These are phyloP conservation scores for Diplodia sapinea DNA, from an alignment of 2,329 filamentous ascomycete species.

Conservation along the genomic window DNA sequence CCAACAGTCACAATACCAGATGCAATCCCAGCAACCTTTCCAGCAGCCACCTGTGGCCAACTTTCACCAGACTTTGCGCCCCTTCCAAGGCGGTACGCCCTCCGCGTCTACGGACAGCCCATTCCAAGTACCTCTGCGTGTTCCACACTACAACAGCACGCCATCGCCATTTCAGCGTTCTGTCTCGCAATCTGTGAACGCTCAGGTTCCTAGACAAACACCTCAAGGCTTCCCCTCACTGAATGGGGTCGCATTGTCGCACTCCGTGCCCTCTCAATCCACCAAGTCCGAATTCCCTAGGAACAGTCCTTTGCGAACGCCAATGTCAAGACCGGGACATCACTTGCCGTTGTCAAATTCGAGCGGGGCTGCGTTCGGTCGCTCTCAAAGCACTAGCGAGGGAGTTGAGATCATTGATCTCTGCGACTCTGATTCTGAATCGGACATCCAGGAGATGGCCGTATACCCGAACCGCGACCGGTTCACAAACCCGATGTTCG, in stretches of 20 bases:
- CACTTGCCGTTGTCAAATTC: neutral
- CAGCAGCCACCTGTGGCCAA: neutral
- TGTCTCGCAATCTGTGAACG: neutral
- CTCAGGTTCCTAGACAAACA: neutral
- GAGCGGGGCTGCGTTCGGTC: neutral
- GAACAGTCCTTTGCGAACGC: neutral
- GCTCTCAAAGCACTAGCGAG: neutral
- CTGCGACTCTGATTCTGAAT: slow-evolving; percentile 13
- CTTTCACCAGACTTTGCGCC: neutral
- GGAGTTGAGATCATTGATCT: slow-evolving; percentile 22
- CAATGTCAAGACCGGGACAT: neutral
- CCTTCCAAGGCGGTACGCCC: neutral
- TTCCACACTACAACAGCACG: neutral
- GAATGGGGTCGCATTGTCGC: neutral
- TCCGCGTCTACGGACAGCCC: neutral
- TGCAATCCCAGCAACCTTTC: neutral
- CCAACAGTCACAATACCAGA: neutral
- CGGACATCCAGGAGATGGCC: slow-evolving; percentile 3
- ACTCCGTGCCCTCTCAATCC: slow-evolving; percentile 1
- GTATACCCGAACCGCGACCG: neutral
- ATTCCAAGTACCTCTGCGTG: slow-evolving; percentile 7
- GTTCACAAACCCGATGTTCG: neutral
- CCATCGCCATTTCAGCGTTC: slow-evolving; percentile 16
- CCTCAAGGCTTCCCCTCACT: neutral
- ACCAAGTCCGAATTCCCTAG: neutral